These are phyloP conservation scores for Annulohypoxylon stygium DNA, from an alignment of 495 filamentous ascomycete species.

Conservation along the genomic window DNA sequence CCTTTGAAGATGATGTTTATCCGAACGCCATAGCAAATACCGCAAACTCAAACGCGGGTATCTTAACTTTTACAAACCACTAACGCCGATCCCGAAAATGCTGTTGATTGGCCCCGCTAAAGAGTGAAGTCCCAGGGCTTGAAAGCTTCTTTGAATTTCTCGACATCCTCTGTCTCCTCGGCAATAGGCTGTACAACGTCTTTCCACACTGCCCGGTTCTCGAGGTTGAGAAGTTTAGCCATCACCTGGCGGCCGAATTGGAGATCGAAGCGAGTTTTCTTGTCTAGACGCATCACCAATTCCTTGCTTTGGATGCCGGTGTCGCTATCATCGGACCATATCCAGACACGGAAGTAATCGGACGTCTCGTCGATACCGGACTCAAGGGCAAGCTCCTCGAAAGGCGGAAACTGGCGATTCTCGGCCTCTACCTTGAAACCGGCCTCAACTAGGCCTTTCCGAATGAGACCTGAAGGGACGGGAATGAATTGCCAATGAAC, in stretches of 20 bases:
- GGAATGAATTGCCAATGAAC: slow-evolving; percentile 96
- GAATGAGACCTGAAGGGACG: slow-evolving; percentile 72
- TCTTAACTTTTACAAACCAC: slow-evolving; percentile 43
- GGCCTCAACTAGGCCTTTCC: slow-evolving; percentile 78
- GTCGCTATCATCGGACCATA: slow-evolving; percentile 70
- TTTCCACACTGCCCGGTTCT: slow-evolving; percentile 81
- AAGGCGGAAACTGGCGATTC: slow-evolving; percentile 75
- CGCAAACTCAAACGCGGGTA: slow-evolving; percentile 45
- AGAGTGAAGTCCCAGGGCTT: slow-evolving; percentile 83
- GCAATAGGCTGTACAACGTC: slow-evolving; percentile 80
- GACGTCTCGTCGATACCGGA: slow-evolving; percentile 60
- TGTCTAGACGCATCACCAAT: slow-evolving; percentile 62
- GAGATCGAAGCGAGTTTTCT: slow-evolving; percentile 66
- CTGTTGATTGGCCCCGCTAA: slow-evolving; percentile 11
- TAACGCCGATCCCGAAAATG: slow-evolving; percentile 45
- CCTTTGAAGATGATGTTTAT: slow-evolving; percentile 5
- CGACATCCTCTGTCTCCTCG: slow-evolving; percentile 85
- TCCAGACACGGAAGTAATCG: slow-evolving; percentile 89
- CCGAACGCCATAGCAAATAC: slow-evolving; percentile 19
- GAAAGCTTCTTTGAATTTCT: slow-evolving; percentile 85
- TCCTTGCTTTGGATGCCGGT: slow-evolving; percentile 60
- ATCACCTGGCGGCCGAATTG: slow-evolving; percentile 82
- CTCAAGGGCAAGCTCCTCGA: slow-evolving; percentile 54
- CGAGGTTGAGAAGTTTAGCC: slow-evolving; percentile 85
- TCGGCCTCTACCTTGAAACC: slow-evolving; percentile 88